A percentile compares a stretch with the other conserved stretches of the same genome.
Conservation (phyloP, 2,329 filamentous ascomycete genomes). For the Aspergillus sp. region DNA sequence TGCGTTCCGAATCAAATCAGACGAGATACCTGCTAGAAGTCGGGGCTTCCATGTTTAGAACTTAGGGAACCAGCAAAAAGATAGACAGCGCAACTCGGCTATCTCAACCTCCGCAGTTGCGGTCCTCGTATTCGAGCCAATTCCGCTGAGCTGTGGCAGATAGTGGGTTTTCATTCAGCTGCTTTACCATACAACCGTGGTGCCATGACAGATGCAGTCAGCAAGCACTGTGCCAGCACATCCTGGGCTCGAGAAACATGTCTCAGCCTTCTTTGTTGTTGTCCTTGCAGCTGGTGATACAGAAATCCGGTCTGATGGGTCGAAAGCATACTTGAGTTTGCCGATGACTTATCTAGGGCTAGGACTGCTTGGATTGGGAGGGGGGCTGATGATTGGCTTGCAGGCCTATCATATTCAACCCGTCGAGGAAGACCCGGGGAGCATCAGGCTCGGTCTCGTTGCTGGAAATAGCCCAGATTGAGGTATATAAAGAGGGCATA, state of each 20-base stretch:
- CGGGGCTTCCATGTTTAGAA: not conserved
- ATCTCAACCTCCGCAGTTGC: not conserved
- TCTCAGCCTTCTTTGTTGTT: constrained; percentile 10
- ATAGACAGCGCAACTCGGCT: not conserved
- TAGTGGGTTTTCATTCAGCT: constrained; percentile 8
- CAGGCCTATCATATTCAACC: not conserved
- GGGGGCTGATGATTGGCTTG: not conserved
- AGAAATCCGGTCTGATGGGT: not conserved
- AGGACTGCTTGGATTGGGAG: not conserved
- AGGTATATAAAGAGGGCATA: constrained; percentile 2
- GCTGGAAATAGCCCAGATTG: constrained; percentile 6
- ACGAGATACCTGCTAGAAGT: not conserved
- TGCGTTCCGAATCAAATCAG: not conserved
- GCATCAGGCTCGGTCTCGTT: not conserved
- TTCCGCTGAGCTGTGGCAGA: not conserved
- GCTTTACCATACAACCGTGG: not conserved
- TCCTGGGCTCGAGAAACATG: not conserved
- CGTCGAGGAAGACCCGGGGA: not conserved
- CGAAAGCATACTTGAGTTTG: not conserved
- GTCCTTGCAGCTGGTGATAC: not conserved
- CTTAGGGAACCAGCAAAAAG: not conserved
- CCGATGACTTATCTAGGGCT: not conserved
- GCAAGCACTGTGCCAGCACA: not conserved
- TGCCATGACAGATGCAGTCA: not conserved
- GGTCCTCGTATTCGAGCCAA: constrained; percentile 17